phyloP scores from a whole-genome alignment of 2,329 filamentous ascomycete genomes.

The Microsporum ferrugineum region DNA sequence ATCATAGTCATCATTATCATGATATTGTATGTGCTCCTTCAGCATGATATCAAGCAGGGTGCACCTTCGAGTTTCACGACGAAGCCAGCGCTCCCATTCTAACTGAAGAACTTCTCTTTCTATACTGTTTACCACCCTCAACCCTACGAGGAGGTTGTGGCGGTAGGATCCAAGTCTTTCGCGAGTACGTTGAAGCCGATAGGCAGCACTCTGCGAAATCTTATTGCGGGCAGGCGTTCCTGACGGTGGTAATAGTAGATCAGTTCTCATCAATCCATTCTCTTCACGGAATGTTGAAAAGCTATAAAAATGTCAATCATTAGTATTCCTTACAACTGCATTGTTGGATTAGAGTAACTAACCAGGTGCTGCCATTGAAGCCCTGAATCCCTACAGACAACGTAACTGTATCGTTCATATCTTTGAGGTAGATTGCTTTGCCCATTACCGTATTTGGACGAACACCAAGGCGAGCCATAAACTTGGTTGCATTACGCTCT shows the following conservation, averaged over 20 bases:
- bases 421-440: slow-evolving; percentile 69
- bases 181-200: slow-evolving; percentile 63
- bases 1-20: slow-evolving; percentile 16
- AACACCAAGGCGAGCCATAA: slow-evolving; percentile 73
- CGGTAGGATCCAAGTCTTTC: slow-evolving; percentile 73
- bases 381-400: slow-evolving; percentile 23
- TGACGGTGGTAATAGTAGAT: slow-evolving; percentile 19
- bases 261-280: slow-evolving; percentile 21
- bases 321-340: neutral
- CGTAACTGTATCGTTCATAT: slow-evolving; percentile 57
- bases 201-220: slow-evolving; percentile 28
- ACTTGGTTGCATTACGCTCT: slow-evolving; percentile 66
- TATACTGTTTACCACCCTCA: slow-evolving; percentile 79
- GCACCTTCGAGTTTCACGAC: slow-evolving; percentile 67
- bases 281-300: slow-evolving; percentile 37
- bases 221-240: slow-evolving; percentile 19
- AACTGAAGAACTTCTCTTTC: slow-evolving; percentile 75
- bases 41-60: slow-evolving; percentile 47
- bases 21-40: slow-evolving; percentile 16
- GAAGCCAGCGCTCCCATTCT: slow-evolving; percentile 90
- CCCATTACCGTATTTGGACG: slow-evolving; percentile 70
- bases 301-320: slow-evolving; percentile 5
- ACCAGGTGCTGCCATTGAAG: slow-evolving; percentile 26
- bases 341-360: neutral
- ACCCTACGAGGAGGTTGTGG: slow-evolving; percentile 80